Base-by-base conservation (phyloP, 352 stramenopile genomes). In the Peronospora belbahrii region DNA sequence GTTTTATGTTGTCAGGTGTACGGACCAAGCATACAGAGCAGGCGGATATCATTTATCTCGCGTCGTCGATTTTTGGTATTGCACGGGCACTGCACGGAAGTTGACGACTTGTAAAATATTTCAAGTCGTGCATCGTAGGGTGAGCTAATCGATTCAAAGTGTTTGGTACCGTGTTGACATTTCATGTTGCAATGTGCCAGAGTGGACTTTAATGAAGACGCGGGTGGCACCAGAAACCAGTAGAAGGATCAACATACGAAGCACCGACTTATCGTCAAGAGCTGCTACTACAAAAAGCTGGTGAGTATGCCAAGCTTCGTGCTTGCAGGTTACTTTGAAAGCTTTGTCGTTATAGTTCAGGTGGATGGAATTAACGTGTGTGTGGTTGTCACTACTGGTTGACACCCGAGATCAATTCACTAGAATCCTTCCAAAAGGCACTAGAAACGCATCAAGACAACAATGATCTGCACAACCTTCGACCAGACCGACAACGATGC, bases 221-320 rank as follows among this genome's bases (percentile, higher is more conserved):
- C 27, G 11, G 32, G 25, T 24, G 30, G 19, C 18, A 20, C 35
- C 17, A 56, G 51, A 43, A 48, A 52, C 15, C 46, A 40, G 23
- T 22, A 40, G 17, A 54, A 63, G 9, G 56, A 70, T 3, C 59
- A 74, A 19, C 69, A 57, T 17, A 59, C 65, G 19, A 75, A 74
- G 51, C 70, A 82, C 45, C 71, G 74, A 36, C 62, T 82, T 24
- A 68, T 80, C 35, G 74, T 81, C 62, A 80, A 82, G 47, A 63
- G 69, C 27, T 82, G 70, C 54, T 86, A 86, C 67, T 86, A 86
- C 64, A 76, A 77, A 52, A 81, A 82, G 22, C 47, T 78, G 32
- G 74, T 85, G 23, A 0, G 9, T 27, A 7, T 7, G 4, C 23
- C 3, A 27, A 27, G 6, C 5, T 27, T 27, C 9, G 23, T 0